Percentiles rank a stretch among this genome's conserved stretches.
Evolutionary conservation across 176 grass and related monocot genomes (phyloP).

Genomic region (Raddia guianensis): DNA sequence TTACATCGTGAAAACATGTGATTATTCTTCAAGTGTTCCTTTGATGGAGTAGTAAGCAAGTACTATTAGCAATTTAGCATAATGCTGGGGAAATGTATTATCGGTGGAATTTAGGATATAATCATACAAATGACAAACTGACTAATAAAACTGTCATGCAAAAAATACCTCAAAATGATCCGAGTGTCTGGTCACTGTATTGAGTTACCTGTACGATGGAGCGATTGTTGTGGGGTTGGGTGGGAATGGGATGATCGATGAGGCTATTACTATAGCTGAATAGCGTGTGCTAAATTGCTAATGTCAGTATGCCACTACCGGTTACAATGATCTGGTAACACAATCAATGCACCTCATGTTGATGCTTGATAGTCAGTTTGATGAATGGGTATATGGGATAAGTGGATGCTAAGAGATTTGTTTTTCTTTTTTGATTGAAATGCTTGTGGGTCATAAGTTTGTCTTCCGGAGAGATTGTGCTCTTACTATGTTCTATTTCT

Average conservation of each 20-base stretch:
- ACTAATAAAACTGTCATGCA: neutral
- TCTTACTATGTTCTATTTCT: neutral
- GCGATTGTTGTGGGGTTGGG: neutral
- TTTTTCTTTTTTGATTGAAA: neutral
- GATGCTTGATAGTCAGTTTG: neutral
- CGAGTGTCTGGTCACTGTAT: neutral
- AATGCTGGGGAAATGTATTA: neutral
- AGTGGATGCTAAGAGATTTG: neutral
- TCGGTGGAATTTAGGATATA: constrained; percentile 3
- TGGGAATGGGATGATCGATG: neutral
- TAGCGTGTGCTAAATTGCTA: neutral
- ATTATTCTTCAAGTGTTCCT: constrained; percentile 6
- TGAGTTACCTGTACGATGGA: neutral
- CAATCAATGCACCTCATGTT: neutral
- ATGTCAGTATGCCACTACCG: neutral
- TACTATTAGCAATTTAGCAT: neutral
- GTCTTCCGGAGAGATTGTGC: neutral
- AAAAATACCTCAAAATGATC: neutral
- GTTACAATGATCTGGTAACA: neutral
- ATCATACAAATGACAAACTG: neutral
- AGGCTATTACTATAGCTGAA: neutral
- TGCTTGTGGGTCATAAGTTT: neutral
- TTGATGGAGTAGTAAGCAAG: neutral
- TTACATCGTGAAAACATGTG: constrained; percentile 5
- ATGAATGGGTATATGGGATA: neutral